These are phyloP conservation scores for Scenedesmus sp. DNA, from an alignment of 163 green algal genomes.

Conservation along the genomic window DNA sequence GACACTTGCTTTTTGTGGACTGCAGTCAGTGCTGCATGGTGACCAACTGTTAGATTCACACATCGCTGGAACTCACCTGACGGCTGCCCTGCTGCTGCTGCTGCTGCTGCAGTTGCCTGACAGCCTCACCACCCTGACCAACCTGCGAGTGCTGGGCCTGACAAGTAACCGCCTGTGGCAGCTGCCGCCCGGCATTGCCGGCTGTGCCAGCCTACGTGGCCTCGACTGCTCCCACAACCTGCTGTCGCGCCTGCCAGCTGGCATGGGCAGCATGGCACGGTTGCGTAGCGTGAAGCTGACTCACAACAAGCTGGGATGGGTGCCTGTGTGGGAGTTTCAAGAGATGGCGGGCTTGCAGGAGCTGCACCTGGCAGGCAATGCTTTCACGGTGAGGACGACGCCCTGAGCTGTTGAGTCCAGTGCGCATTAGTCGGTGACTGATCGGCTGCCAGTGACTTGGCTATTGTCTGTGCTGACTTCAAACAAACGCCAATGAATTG, in stretches of 20 bases:
- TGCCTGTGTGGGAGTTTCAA: background rate
- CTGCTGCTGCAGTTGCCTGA: constrained; percentile 52
- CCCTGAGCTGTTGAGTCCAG: background rate
- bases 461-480: too few species aligned
- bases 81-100: constrained; percentile 58
- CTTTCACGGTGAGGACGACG: constrained; percentile 12
- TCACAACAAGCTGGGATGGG: constrained; percentile 56
- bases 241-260: constrained; percentile 48
- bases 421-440: too few species aligned
- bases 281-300: constrained; percentile 46
- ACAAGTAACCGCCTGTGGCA: constrained; percentile 64
- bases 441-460: too few species aligned
- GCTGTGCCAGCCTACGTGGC: constrained; percentile 57
- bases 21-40: too few species aligned
- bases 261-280: constrained; percentile 32
- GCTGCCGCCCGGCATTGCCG: constrained; percentile 24
- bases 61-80: too few species aligned
- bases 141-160: constrained; percentile 55
- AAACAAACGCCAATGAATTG: too few species aligned
- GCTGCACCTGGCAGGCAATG: constrained; percentile 44
- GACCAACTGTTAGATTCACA: too few species aligned
- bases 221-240: constrained; percentile 74
- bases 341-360: constrained; percentile 23
- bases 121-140: constrained; percentile 36
- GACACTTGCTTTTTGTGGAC: too few species aligned